Base-by-base conservation (phyloP, 192 early-diverging fungal genomes). In the Mycoemilia scoparia region DNA sequence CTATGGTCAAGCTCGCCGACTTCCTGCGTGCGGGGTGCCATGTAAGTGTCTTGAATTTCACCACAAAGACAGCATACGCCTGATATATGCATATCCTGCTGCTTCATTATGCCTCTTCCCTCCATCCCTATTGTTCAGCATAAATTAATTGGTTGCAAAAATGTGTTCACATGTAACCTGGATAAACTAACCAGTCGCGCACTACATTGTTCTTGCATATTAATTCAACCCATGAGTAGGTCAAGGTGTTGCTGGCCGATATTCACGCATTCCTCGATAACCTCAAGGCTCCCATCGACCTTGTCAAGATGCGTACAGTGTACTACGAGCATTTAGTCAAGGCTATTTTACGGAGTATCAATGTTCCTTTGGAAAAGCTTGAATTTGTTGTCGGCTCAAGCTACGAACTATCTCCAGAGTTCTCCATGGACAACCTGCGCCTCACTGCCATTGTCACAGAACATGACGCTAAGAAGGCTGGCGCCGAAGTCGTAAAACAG, bases 221-320 rank as follows among this genome's bases (percentile, higher is more conserved):
- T n/a, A n/a, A n/a, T n/a, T n/a, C n/a, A n/a, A n/a, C 38, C 30
- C 52, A 84, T 76, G 78, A 87, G 21, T n/a, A n/a, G n/a, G n/a
- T n/a, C n/a, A 92, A 71, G 4, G 54, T 98, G 31, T 66, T 98
- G 15, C 60, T 98, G 37, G 93, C 93, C 17, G 85, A 98, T 56
- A 74, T 98, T 26, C 93, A 98, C 51, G 93, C 83, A 24, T 96
- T 87, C 55, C 76, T 98, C 45, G 93, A 98, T 61, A 98, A 96
- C 70, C 73, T 89, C 69, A 96, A 98, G 64, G 83, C 93, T 24
- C 84, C 88, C 11, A 71, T 89, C 61, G 84, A 93, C 37, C 79
- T 87, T 21, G 76, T 96, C 29, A 63, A 73, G 43, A 54, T 70
- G 34, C 84, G 93, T 28, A 78, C 89, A 14, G 64, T 81, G 42